Evolutionary conservation across 345 rosid species (phyloP).

Genomic region (Litchi chinensis): DNA sequence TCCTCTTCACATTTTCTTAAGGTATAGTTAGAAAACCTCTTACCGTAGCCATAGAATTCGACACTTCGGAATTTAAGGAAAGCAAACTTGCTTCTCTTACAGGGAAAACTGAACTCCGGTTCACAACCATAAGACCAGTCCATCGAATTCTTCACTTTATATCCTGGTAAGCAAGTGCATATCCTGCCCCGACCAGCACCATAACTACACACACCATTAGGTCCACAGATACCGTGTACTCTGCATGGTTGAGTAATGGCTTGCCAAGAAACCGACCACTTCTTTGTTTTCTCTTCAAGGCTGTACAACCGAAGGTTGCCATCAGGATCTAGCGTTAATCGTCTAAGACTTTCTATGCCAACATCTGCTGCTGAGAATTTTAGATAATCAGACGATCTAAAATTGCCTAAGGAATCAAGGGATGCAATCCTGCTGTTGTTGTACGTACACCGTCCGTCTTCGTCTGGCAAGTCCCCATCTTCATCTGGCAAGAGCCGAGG

Average conservation of each 20-base stretch:
- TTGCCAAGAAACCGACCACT: slow-evolving; percentile 36
- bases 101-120: too few species aligned
- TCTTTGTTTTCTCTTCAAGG: background rate
- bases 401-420: slow-evolving; percentile 29
- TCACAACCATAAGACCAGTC: too few species aligned
- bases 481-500: too few species aligned
- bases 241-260: slow-evolving; percentile 4
- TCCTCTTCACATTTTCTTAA: too few species aligned
- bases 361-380: slow-evolving; percentile 29
- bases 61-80: background rate
- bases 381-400: slow-evolving; percentile 25
- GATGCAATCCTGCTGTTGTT: slow-evolving; percentile 35
- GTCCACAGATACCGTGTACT: slow-evolving; percentile 40
- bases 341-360: slow-evolving; percentile 24
- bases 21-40: too few species aligned
- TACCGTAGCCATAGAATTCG: slow-evolving; percentile 35
- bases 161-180: too few species aligned
- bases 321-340: slow-evolving; percentile 42
- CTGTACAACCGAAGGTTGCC: slow-evolving; percentile 44
- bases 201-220: slow-evolving; percentile 14
- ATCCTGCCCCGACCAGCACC: too few species aligned
- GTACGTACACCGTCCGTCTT: slow-evolving; percentile 4
- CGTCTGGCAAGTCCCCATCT: too few species aligned
- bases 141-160: too few species aligned
- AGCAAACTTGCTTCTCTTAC: background rate